Evolutionary conservation across 2,329 filamentous ascomycete species (phyloP).

Genomic region (Fusarium hainanense): DNA sequence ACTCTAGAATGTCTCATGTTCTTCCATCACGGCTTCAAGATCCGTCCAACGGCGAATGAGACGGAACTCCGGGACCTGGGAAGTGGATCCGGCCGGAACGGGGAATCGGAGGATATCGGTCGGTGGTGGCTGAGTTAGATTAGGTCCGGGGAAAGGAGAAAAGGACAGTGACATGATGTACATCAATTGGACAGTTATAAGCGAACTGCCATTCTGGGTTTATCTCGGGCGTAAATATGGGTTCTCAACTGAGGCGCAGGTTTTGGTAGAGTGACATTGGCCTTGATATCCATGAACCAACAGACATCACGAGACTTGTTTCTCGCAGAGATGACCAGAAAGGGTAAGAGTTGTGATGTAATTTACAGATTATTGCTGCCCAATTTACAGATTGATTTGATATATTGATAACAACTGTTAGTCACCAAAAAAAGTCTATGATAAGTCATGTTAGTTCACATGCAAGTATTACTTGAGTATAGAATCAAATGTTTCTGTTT

Average conservation of each 20-base stretch:
- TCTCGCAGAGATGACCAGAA: conserved; percentile 15
- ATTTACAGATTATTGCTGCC: conserved; percentile 13
- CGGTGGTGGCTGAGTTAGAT: conserved; percentile 35
- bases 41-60: conserved; percentile 33
- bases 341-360: neutral
- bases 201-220: conserved; percentile 33
- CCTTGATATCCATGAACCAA: neutral
- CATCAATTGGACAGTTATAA: conserved; percentile 2
- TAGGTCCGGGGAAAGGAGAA: conserved; percentile 30
- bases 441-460: neutral
- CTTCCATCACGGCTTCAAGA: conserved; percentile 9
- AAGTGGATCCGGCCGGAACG: conserved; percentile 29
- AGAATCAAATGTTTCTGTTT: neutral
- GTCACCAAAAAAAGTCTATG: neutral
- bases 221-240: conserved; percentile 30
- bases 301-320: conserved; percentile 27
- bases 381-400: neutral
- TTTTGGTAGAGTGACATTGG: conserved; percentile 1
- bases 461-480: too few relatives aligned
- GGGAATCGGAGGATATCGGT: conserved; percentile 18
- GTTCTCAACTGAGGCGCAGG: conserved; percentile 28
- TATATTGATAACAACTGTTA: neutral
- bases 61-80: conserved; percentile 12
- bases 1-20: conserved; percentile 17
- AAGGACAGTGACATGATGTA: neutral